These are phyloP conservation scores for grape (Vitis vinifera) DNA, from an alignment of 164 flowering plant species.

Conservation along the genomic window DNA sequence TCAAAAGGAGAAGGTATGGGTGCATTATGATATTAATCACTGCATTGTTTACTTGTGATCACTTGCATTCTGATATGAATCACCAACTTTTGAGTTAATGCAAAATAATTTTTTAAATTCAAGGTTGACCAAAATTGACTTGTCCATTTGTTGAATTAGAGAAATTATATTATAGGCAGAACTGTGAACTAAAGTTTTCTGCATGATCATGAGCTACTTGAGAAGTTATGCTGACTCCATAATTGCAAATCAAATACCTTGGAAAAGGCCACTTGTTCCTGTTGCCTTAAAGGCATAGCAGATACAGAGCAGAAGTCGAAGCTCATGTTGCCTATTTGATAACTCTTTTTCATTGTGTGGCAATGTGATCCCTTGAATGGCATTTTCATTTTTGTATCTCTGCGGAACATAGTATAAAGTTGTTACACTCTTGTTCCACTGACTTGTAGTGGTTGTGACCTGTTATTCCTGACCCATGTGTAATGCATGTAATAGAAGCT, in stretches of 20 bases:
- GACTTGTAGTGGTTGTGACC: too few species aligned
- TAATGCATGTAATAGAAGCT: too few species aligned
- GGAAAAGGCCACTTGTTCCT: neutral
- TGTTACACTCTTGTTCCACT: too few species aligned
- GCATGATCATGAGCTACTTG: neutral
- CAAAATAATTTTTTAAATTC: neutral
- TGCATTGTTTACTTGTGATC: neutral
- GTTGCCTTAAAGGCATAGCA: neutral
- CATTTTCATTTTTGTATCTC: too few species aligned
- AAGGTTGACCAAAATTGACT: too few species aligned
- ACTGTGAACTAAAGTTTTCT: neutral
- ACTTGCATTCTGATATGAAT: neutral
- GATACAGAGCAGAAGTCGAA: neutral
- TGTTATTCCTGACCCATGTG: too few species aligned
- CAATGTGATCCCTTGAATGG: too few species aligned
- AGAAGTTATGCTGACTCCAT: neutral
- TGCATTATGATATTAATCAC: neutral
- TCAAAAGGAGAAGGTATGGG: slow-evolving; percentile 81
- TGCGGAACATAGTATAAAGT: neutral
- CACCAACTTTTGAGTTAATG: neutral
- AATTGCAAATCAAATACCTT: neutral
- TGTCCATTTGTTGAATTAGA: neutral
- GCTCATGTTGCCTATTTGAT: neutral
- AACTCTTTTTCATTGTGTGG: too few species aligned
- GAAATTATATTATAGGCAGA: neutral